Evolutionary conservation across 148 eudicot species (phyloP).

Genomic region (Silene latifolia): DNA sequence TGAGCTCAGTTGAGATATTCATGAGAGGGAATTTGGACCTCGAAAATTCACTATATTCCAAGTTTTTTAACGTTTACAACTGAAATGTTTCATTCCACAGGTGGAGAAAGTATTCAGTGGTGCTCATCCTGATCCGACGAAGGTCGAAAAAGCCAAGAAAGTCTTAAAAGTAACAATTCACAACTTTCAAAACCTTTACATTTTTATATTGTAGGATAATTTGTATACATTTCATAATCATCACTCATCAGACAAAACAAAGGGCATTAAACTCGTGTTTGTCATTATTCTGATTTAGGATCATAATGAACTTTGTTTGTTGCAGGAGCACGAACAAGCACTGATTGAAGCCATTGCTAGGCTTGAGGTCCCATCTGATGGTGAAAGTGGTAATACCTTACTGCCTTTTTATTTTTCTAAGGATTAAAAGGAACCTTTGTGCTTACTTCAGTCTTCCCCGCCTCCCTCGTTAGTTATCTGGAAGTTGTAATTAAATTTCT

Average conservation of each 20-base stretch:
- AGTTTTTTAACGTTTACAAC: conserved; percentile 12
- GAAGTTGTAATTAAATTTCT: background rate
- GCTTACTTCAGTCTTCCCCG: background rate
- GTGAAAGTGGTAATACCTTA: conserved; percentile 72
- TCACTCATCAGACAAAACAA: background rate
- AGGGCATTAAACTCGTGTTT: background rate
- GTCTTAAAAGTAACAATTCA: conserved; percentile 49
- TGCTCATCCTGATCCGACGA: conserved; percentile 50
- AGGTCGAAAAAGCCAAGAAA: conserved; percentile 74
- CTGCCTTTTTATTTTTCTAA: conserved; percentile 29
- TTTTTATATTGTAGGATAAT: background rate
- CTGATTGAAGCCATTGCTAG: conserved; percentile 72
- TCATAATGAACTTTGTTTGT: conserved; percentile 10
- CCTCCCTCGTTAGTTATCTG: conserved; percentile 3
- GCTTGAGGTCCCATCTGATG: conserved; percentile 74
- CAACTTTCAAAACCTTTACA: conserved; percentile 13
- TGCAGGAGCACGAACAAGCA: conserved; percentile 82
- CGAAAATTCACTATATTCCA: background rate
- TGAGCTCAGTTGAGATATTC: background rate
- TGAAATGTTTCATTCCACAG: conserved; percentile 30
- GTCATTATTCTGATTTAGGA: background rate
- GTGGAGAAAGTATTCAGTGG: conserved; percentile 60
- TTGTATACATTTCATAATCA: background rate
- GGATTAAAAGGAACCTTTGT: conserved; percentile 6
- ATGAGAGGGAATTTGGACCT: background rate